These are phyloP conservation scores for Cladosporium cucumerinum DNA, from an alignment of 2,329 filamentous ascomycete species.

Conservation along the genomic window DNA sequence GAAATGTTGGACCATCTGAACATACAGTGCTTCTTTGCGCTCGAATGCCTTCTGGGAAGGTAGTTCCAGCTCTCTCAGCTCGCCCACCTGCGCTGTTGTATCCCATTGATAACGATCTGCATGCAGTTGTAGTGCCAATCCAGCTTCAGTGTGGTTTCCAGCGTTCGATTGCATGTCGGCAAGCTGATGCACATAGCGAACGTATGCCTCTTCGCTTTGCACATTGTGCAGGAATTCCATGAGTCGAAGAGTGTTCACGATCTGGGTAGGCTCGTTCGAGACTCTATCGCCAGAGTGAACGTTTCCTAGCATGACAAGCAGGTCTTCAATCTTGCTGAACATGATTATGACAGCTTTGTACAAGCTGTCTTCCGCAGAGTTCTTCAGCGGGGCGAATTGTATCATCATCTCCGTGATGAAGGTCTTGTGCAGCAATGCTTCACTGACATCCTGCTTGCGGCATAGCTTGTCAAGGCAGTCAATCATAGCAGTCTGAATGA, in stretches of 20 bases:
- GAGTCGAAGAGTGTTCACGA: slow-evolving; percentile 82
- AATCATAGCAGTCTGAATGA: slow-evolving; percentile 95
- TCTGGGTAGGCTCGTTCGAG: slow-evolving; percentile 65
- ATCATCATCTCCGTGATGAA: slow-evolving; percentile 84
- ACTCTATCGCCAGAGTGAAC: slow-evolving; percentile 74
- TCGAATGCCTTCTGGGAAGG: slow-evolving; percentile 85
- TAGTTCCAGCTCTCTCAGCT: slow-evolving; percentile 70
- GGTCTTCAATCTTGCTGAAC: slow-evolving; percentile 80
- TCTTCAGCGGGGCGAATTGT: slow-evolving; percentile 69
- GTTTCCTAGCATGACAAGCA: slow-evolving; percentile 84
- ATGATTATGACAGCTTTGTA: slow-evolving; percentile 74
- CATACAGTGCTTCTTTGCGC: slow-evolving; percentile 86
- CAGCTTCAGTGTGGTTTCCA: slow-evolving; percentile 81
- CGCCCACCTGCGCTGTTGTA: slow-evolving; percentile 61
- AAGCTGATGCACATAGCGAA: slow-evolving; percentile 91
- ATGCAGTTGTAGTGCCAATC: slow-evolving; percentile 82
- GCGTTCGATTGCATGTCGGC: slow-evolving; percentile 72
- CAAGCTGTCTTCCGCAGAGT: slow-evolving; percentile 66
- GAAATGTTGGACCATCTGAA: slow-evolving; percentile 90
- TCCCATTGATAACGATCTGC: slow-evolving; percentile 94
- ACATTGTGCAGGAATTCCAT: slow-evolving; percentile 98
- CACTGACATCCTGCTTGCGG: slow-evolving; percentile 73
- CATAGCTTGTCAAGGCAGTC: slow-evolving; percentile 88
- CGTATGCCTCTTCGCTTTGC: slow-evolving; percentile 95
- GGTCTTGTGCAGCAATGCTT: slow-evolving; percentile 85